Evolutionary conservation across 345 rosid species (phyloP).

Genomic region (Hypericum androsaemum): DNA sequence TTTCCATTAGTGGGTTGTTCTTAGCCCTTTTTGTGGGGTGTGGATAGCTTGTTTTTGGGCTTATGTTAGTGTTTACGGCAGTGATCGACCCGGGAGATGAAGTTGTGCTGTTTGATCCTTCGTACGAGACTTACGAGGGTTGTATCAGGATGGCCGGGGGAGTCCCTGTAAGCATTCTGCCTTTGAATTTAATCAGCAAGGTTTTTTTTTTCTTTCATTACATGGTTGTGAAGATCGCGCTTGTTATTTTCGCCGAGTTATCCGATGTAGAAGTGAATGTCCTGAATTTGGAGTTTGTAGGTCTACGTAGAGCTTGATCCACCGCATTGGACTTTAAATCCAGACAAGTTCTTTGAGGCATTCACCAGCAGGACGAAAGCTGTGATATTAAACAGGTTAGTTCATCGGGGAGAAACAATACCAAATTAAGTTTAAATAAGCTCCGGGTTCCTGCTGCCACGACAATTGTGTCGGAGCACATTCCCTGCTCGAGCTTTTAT

Average conservation of each 20-base stretch:
- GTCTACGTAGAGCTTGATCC: constrained; percentile 50
- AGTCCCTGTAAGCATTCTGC: constrained; percentile 30
- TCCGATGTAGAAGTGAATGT: background rate
- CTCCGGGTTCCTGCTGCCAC: too few species aligned
- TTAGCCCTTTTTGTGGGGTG: background rate
- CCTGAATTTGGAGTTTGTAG: constrained; percentile 16
- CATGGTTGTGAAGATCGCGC: background rate
- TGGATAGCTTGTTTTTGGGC: background rate
- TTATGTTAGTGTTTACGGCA: constrained; percentile 12
- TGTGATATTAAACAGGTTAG: constrained; percentile 45
- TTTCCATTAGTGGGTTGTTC: background rate
- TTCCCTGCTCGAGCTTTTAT: too few species aligned
- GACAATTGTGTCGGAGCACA: too few species aligned
- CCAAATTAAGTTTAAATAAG: too few species aligned
- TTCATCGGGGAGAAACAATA: background rate
- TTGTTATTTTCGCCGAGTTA: background rate
- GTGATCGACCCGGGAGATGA: constrained; percentile 51
- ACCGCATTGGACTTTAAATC: constrained; percentile 43
- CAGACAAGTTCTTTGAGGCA: constrained; percentile 31
- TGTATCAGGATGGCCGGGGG: constrained; percentile 48
- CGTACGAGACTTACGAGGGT: constrained; percentile 43
- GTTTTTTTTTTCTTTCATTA: background rate
- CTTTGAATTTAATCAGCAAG: too few species aligned
- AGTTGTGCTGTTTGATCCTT: constrained; percentile 51
- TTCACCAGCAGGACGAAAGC: constrained; percentile 42